Conservation (phyloP, 495 filamentous ascomycete genomes). For the Usnea hakonensis region DNA sequence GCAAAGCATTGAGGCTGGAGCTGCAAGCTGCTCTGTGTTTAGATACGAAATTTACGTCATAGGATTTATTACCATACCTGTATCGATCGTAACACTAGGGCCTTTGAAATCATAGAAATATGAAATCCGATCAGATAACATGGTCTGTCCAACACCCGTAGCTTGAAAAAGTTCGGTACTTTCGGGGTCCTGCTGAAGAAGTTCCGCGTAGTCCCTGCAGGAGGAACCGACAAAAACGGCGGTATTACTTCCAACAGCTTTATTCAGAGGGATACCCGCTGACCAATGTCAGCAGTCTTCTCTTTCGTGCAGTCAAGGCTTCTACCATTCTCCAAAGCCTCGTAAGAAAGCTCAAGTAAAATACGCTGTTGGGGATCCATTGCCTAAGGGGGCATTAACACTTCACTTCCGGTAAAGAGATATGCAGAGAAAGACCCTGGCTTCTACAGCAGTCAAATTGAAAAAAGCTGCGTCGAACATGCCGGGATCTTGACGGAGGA, state of each 20-base stretch:
- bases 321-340: conserved; percentile 41
- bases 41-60: conserved; percentile 12
- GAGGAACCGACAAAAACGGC: conserved; percentile 31
- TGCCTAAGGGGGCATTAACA: conserved; percentile 33
- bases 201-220: conserved; percentile 27
- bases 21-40: conserved; percentile 35
- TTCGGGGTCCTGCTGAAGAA: conserved; percentile 22
- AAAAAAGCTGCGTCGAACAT: conserved; percentile 45
- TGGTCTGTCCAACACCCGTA: conserved; percentile 32
- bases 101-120: conserved; percentile 26
- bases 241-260: conserved; percentile 36
- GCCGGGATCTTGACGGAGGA: conserved; percentile 32
- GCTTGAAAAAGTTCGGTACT: conserved; percentile 19
- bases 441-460: conserved; percentile 40
- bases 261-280: conserved; percentile 27
- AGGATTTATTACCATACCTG: not conserved
- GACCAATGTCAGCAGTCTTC: not conserved
- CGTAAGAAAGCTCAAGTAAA: conserved; percentile 43
- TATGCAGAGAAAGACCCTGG: conserved; percentile 20
- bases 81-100: conserved; percentile 25
- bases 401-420: conserved; percentile 39
- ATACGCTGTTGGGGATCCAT: conserved; percentile 36
- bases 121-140: conserved; percentile 23
- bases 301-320: not conserved
- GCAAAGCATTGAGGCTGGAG: conserved; percentile 42